Evolutionary conservation across 352 stramenopile species (phyloP).

Genomic region (Pythium insidiosum): DNA sequence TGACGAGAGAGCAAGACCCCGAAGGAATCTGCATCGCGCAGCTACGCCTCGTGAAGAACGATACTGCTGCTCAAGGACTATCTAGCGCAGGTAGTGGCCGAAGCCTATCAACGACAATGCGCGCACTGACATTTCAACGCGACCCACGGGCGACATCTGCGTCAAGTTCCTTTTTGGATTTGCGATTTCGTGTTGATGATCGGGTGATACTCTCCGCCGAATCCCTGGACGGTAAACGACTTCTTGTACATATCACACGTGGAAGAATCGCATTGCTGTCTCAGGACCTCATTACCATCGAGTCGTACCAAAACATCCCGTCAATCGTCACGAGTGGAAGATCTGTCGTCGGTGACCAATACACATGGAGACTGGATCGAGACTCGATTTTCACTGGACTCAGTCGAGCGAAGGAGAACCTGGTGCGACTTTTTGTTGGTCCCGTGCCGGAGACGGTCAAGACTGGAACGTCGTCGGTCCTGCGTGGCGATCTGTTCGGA

Average conservation of each 20-base stretch:
- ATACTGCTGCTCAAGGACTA: slow-evolving; percentile 14
- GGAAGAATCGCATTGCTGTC: slow-evolving; percentile 44
- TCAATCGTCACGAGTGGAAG: slow-evolving; percentile 40
- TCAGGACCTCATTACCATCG: slow-evolving; percentile 32
- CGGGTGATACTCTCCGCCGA: slow-evolving; percentile 68
- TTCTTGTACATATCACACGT: slow-evolving; percentile 57
- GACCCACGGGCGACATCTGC: slow-evolving; percentile 21
- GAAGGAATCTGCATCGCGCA: slow-evolving; percentile 47
- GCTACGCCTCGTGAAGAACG: slow-evolving; percentile 38
- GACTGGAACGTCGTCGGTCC: slow-evolving; percentile 22
- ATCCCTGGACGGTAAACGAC: slow-evolving; percentile 48
- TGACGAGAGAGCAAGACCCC: slow-evolving; percentile 44
- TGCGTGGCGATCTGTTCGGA: slow-evolving; percentile 12
- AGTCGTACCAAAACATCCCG: slow-evolving; percentile 52
- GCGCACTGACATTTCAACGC: slow-evolving; percentile 40
- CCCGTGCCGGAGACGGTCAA: slow-evolving; percentile 29
- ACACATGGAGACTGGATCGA: slow-evolving; percentile 74
- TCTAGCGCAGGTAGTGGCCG: slow-evolving; percentile 12
- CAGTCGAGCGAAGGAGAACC: slow-evolving; percentile 65
- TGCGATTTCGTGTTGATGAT: slow-evolving; percentile 59
- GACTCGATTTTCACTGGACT: slow-evolving; percentile 60
- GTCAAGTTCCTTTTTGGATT: slow-evolving; percentile 32
- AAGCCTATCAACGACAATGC: slow-evolving; percentile 27
- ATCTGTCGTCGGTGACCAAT: slow-evolving; percentile 51
- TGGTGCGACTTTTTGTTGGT: slow-evolving; percentile 65